Evolutionary conservation across 331 rosid genomes (phyloP), one percentile per base, ranked within the genome.

Genomic region (Saraca asoca): DNA sequence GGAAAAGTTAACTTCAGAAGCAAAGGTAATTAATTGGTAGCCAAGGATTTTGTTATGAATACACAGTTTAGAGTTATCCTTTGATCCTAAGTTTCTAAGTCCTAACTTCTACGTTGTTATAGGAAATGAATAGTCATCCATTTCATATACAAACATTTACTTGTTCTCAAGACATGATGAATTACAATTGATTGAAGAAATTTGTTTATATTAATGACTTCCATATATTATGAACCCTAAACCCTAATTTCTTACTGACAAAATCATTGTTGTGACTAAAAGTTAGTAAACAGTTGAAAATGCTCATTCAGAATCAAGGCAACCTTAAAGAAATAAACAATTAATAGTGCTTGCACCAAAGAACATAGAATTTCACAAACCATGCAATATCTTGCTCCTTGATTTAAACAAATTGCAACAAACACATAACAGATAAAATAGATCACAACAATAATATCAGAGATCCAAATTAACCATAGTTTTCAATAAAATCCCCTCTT

Each of bases 281-380:
- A 58, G 46, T 31, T 64, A 72, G 18, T 12, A 69, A 44, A 35
- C 31, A 66, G 18, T 10, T 29, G 2, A 35, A 20, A 12, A n/a
- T 60, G 50, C 20, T 56, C 18, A 54, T 60, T 39, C 62, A 72
- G 16, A 19, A 62, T n/a, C 17, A 62, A 5, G 43, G 0, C 8
- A 39, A 39, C 43, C 11, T 39, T 44, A 15, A 24, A 24, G 31
- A 56, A 58, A 68, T 51, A 51, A 58, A 8, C 12, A 52, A 12
- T 80, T 41, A 93, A 96, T 96, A 93, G 70, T 90, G 96, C 63
- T 90, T 93, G 88, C 98, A 93, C 97, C 98, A 93, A 6, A 96
- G 98, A 64, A 93, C 98, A 42, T 95, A 93, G 72, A 93, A 93
- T 80, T 93, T 93, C 72, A 93, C 98, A 79, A 90, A 84, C 97